Evolutionary conservation across 306 rosid genomes (phyloP).

Genomic region (Trifolium repens): DNA sequence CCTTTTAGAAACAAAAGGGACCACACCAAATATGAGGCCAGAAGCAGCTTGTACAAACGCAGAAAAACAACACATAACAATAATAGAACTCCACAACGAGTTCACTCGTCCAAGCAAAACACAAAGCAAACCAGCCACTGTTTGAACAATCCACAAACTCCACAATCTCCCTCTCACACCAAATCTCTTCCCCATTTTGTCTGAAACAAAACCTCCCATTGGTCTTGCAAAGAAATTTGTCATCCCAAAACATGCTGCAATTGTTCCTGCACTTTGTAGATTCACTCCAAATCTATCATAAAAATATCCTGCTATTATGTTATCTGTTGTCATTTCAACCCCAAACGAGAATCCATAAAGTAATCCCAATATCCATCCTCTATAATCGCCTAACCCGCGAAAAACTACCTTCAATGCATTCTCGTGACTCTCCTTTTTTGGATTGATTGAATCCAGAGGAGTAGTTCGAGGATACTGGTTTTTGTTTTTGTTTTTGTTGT

Average conservation of each 20-base stretch:
- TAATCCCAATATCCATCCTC: constrained; percentile 62
- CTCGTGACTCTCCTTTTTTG: not conserved
- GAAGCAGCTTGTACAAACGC: constrained; percentile 60
- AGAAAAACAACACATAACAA: constrained; percentile 58
- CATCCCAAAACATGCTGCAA: constrained; percentile 69
- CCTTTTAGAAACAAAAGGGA: constrained; percentile 68
- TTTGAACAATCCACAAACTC: constrained; percentile 60
- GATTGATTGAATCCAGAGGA: constrained; percentile 18
- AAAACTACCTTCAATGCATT: not conserved
- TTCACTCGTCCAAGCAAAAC: constrained; percentile 53
- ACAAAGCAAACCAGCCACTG: constrained; percentile 56
- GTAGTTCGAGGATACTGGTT: not conserved
- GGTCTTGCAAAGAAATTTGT: constrained; percentile 62
- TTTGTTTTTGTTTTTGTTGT: constrained; percentile 3
- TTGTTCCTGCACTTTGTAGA: constrained; percentile 50
- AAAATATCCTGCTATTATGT: constrained; percentile 59
- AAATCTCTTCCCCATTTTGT: constrained; percentile 52
- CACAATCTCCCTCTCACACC: constrained; percentile 69
- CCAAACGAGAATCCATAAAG: constrained; percentile 54
- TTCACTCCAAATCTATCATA: constrained; percentile 61
- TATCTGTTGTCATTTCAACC: constrained; percentile 63
- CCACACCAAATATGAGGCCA: constrained; percentile 64
- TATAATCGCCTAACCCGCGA: constrained; percentile 52
- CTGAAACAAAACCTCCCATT: constrained; percentile 58
- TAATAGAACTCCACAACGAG: constrained; percentile 55